phyloP scores from a whole-genome alignment of 2,329 filamentous ascomycete genomes.

The Hymenoscyphus scutula region DNA sequence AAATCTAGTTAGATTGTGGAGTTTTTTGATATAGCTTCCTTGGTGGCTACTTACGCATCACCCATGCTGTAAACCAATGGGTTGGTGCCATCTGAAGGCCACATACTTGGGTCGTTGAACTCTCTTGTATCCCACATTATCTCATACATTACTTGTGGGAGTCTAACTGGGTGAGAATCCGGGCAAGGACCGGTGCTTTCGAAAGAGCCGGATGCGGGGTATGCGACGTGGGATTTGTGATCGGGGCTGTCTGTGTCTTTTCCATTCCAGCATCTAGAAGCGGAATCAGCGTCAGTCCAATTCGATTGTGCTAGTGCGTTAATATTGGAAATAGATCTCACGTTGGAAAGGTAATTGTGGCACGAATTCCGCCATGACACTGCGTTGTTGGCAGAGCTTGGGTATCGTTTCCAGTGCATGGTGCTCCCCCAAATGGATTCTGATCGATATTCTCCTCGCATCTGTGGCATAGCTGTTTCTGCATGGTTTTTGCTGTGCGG shows the following conservation, averaged over 20 bases:
- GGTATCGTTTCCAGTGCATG: conserved; percentile 14
- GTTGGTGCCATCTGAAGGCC: conserved; percentile 44
- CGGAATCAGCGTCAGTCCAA: neutral
- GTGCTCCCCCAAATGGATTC: conserved; percentile 10
- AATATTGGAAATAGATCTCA: conserved; percentile 5
- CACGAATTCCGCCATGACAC: conserved; percentile 12
- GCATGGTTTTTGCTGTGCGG: neutral
- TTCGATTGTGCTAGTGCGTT: neutral
- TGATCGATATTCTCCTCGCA: conserved; percentile 10
- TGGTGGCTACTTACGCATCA: conserved; percentile 25
- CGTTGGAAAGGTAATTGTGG: conserved; percentile 43
- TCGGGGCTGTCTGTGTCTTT: conserved; percentile 52
- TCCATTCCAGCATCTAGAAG: conserved; percentile 56
- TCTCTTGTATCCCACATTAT: conserved; percentile 52
- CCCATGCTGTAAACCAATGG: conserved; percentile 14
- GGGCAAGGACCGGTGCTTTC: conserved; percentile 51
- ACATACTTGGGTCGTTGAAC: conserved; percentile 45
- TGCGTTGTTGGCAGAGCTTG: conserved; percentile 4
- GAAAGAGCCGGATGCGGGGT: conserved; percentile 40
- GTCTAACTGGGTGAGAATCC: conserved; percentile 48
- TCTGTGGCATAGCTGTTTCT: conserved; percentile 8
- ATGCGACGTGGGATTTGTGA: conserved; percentile 56
- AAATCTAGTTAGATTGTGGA: conserved; percentile 29
- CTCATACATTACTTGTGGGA: conserved; percentile 59
- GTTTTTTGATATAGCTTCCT: neutral